Percentiles rank a stretch among this genome's conserved stretches.
These are phyloP conservation scores for Talaromyces proteolyticus DNA, from an alignment of 495 filamentous ascomycete species.

Conservation along the genomic window DNA sequence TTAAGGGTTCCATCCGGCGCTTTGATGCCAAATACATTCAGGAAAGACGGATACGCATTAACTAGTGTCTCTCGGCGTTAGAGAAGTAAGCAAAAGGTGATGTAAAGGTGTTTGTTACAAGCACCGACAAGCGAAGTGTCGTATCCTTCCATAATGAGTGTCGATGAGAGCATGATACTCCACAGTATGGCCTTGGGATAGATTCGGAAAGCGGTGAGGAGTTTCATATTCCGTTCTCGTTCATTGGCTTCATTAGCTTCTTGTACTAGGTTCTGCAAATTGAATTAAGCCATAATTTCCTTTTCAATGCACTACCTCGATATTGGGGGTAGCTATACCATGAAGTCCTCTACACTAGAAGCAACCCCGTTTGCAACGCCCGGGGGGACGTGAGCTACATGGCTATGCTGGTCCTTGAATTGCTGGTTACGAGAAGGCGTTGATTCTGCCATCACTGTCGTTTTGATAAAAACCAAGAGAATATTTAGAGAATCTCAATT, in stretches of 20 bases:
- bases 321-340: not conserved
- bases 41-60: constrained; percentile 30
- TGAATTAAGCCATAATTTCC: too few relatives aligned
- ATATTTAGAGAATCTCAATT: not conserved
- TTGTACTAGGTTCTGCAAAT: not conserved
- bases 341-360: not conserved
- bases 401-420: not conserved
- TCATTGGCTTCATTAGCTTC: not conserved
- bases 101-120: not conserved
- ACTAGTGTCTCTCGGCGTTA: constrained; percentile 4
- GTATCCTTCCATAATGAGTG: constrained; percentile 48
- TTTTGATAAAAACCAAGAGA: not conserved
- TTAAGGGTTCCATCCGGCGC: constrained; percentile 26
- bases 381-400: not conserved
- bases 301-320: too few relatives aligned
- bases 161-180: constrained; percentile 37
- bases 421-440: not conserved
- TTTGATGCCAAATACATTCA: constrained; percentile 26
- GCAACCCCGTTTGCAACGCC: not conserved
- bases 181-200: constrained; percentile 44
- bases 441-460: not conserved
- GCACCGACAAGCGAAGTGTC: constrained; percentile 35
- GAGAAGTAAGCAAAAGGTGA: not conserved
- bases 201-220: constrained; percentile 21
- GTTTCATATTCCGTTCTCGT: constrained; percentile 21